These are phyloP conservation scores for Tieghemostelium lacteum DNA, from an alignment of 78 protist species.

Conservation along the genomic window DNA sequence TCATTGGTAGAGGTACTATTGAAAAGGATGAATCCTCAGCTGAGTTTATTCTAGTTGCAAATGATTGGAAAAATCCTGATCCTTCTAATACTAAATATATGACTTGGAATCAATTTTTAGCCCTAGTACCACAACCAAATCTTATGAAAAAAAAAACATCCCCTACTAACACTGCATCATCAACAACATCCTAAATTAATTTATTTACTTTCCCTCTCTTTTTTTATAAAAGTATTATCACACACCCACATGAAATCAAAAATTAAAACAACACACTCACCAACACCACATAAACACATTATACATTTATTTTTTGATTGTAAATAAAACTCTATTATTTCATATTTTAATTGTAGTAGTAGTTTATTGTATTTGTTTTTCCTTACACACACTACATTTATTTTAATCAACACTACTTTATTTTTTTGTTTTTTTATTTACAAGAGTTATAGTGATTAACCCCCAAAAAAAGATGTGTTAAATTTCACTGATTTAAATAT, in stretches of 20 bases:
- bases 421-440: too few species aligned
- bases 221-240: not conserved
- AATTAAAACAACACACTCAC: not conserved
- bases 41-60: constrained; percentile 33
- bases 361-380: too few species aligned
- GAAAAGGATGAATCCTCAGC: constrained; percentile 1
- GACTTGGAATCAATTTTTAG: constrained; percentile 6
- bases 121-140: constrained; percentile 6
- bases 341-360: not conserved
- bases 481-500: too few species aligned
- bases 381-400: too few species aligned
- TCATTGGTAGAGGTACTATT: constrained; percentile 42
- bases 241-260: not conserved
- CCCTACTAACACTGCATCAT: not conserved
- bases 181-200: not conserved
- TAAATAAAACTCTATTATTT: not conserved
- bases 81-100: not conserved
- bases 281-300: not conserved
- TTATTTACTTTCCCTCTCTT: not conserved
- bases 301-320: not conserved
- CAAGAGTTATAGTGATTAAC: too few species aligned
- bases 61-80: not conserved
- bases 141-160: not conserved
- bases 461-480: too few species aligned
- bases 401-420: too few species aligned